Base-by-base conservation (phyloP, 495 filamentous ascomycete species). In the Eremomyces bilateralis region DNA sequence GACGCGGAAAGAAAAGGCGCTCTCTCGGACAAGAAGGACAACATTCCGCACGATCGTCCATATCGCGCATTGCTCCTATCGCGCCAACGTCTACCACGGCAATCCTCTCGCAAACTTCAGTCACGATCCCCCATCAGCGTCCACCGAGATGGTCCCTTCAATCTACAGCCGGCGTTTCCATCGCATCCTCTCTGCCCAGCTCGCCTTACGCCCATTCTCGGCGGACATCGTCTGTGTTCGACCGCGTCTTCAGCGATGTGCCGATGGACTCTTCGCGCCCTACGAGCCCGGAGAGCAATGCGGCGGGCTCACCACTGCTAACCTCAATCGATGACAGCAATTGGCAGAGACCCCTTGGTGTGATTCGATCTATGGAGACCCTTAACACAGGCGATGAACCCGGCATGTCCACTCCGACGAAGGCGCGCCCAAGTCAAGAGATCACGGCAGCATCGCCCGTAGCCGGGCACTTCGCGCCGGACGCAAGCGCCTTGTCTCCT, bases 151-250 rank as follows among this genome's bases (percentile, higher is more conserved):
- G 71, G 71, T 80, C 80, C 0, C 47, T 67, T 8, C 64, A 76
- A 31, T 73, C 76, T 4, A 57, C 57, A 29, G 50, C 51, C 6
- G 60, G 61, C 4, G 68, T 74, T n/a, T 71, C 76, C 15, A 62
- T 67, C 40, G 57, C 64, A 0, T 81, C 80, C 6, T 85, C 84
- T 0, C 56, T 72, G n/a, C 71, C 82, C 3, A 82, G 70, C 47
- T 92, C 84, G 2, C 84, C 85, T 3, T 64, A 64, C 17, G 85
- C 81, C 2, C 70, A 63, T 12, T 73, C 49, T 3, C 44, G 71
- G 47, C 66, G 73, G 11, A 70, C 70, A 15, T 76, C 80, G 4
- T 75, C 69, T 0, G 57, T 93, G 29, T 93, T 91, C 45, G 84
- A 94, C 44, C 61, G 69, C 4, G 47, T 51, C 1, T 58, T 60